These are phyloP conservation scores for Heritiera fomes DNA, from an alignment of 345 rosid species.

Conservation along the genomic window DNA sequence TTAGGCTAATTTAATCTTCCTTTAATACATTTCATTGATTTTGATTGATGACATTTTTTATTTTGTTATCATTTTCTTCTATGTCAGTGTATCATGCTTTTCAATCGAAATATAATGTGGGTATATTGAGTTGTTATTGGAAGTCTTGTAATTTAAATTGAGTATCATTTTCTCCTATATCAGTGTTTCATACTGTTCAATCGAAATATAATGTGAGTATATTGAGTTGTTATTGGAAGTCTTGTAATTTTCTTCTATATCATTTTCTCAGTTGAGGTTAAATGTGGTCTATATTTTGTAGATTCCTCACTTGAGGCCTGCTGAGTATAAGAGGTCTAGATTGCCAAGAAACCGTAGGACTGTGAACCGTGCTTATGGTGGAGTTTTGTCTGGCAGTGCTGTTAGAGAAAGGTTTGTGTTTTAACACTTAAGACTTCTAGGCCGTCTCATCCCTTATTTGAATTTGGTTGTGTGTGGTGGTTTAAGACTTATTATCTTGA, in stretches of 20 bases:
- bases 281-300: slow-evolving; percentile 24
- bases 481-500: not conserved
- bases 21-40: not conserved
- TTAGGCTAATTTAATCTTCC: not conserved
- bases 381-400: slow-evolving; percentile 80
- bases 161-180: too few relatives aligned
- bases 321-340: slow-evolving; percentile 85
- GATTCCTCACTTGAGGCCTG: slow-evolving; percentile 91
- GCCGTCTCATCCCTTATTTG: not conserved
- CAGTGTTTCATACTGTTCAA: not conserved
- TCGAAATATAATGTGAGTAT: not conserved
- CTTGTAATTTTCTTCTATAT: too few relatives aligned
- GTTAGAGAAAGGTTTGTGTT: slow-evolving; percentile 73
- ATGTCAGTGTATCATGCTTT: not conserved
- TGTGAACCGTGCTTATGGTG: slow-evolving; percentile 90
- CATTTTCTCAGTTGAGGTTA: not conserved
- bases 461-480: not conserved
- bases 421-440: not conserved
- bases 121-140: not conserved
- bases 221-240: not conserved
- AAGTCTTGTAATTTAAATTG: too few relatives aligned
- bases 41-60: not conserved
- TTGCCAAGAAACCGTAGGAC: slow-evolving; percentile 75
- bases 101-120: not conserved
- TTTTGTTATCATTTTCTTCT: too few relatives aligned